Conservation (phyloP, 805 yeast species). For the Yamadazyma tumulicola region DNA sequence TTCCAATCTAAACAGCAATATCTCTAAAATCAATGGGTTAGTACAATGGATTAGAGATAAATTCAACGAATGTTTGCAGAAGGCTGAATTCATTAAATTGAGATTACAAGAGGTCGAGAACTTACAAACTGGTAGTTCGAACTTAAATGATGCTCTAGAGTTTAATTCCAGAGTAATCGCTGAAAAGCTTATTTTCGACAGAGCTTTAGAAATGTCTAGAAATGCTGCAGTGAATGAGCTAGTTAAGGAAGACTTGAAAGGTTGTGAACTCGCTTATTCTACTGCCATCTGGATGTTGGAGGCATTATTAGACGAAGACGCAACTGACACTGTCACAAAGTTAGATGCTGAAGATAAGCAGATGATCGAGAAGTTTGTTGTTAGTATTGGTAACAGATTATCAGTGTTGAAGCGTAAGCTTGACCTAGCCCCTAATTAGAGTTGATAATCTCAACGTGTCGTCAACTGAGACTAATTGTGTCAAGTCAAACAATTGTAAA, state of each 20-base stretch:
- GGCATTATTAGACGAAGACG: constrained; percentile 62
- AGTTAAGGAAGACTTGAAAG: constrained; percentile 63
- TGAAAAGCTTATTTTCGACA: constrained; percentile 83
- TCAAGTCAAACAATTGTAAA: too few relatives aligned
- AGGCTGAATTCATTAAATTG: constrained; percentile 74
- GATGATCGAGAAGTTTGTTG: constrained; percentile 77
- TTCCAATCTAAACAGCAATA: constrained; percentile 8
- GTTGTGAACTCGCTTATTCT: constrained; percentile 85
- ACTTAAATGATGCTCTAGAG: background rate
- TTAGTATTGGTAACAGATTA: constrained; percentile 77
- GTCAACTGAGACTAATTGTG: too few relatives aligned
- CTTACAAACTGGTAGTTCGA: constrained; percentile 9
- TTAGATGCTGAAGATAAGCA: constrained; percentile 71
- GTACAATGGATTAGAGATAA: constrained; percentile 91
- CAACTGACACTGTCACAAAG: constrained; percentile 20
- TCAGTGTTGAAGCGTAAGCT: constrained; percentile 62
- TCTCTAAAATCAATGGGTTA: constrained; percentile 51
- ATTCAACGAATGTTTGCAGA: constrained; percentile 84
- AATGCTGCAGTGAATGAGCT: constrained; percentile 88
- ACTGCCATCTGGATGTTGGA: constrained; percentile 96
- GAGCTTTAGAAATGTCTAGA: constrained; percentile 91
- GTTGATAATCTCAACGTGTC: too few relatives aligned
- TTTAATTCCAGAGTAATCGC: constrained; percentile 45
- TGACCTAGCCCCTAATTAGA: constrained; percentile 14
- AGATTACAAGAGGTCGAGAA: constrained; percentile 51